phyloP scores from a whole-genome alignment of 371 early-diverging fungal genomes.

The Mucor velutinosus region DNA sequence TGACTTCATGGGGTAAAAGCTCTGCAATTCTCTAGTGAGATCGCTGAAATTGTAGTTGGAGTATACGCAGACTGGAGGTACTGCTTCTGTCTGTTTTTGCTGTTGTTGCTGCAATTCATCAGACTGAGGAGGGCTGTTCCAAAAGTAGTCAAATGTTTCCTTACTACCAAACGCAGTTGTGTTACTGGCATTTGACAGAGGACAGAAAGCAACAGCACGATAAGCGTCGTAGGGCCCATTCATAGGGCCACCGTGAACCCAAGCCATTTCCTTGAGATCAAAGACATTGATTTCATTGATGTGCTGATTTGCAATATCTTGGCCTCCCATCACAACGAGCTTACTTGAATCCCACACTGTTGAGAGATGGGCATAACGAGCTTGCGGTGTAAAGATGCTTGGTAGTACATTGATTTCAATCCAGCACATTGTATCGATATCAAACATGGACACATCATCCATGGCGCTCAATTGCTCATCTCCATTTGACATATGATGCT shows the following conservation, averaged over 20 bases:
- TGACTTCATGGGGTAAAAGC: conserved; percentile 45
- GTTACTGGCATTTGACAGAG: neutral
- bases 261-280: conserved; percentile 64
- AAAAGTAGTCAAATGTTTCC: conserved; percentile 10
- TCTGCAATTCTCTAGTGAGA: conserved; percentile 73
- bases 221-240: conserved; percentile 75
- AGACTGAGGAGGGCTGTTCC: conserved; percentile 5
- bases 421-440: conserved; percentile 66
- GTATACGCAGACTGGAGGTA: conserved; percentile 62
- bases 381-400: conserved; percentile 60
- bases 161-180: conserved; percentile 11
- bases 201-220: conserved; percentile 62
- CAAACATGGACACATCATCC: conserved; percentile 71
- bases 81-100: neutral
- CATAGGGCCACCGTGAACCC: conserved; percentile 65
- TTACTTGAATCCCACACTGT: conserved; percentile 50
- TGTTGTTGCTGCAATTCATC: neutral
- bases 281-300: conserved; percentile 77
- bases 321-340: conserved; percentile 77
- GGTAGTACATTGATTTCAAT: conserved; percentile 50
- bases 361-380: conserved; percentile 79
- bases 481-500: neutral
- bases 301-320: conserved; percentile 75
- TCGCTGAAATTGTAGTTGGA: conserved; percentile 82
- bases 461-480: conserved; percentile 56